A percentile compares a stretch with the other conserved stretches of the same genome.
phyloP scores from a whole-genome alignment of 1,284 basidiomycete genomes.

The Amylostereum areolatum region DNA sequence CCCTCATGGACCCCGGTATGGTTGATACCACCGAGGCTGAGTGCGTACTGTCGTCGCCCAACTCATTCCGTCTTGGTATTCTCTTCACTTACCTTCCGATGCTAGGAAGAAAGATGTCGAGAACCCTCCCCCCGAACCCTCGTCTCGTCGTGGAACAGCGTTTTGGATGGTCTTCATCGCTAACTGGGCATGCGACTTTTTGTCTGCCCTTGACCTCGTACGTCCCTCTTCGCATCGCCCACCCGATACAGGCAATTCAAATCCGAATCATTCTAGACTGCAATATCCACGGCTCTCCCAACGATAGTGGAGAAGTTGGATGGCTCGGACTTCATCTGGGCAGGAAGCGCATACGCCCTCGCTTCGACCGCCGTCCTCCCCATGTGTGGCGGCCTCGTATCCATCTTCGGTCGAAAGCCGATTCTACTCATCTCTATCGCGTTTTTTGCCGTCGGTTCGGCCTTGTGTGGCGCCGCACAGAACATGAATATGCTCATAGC shows the following conservation, averaged over 20 bases:
- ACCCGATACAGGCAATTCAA: background rate
- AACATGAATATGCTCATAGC: conserved; percentile 31
- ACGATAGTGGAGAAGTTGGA: conserved; percentile 26
- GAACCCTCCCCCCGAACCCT: no score
- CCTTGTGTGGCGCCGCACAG: conserved; percentile 29
- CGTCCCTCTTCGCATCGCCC: background rate
- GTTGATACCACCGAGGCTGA: no score
- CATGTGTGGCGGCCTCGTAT: conserved; percentile 21
- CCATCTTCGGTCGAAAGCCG: conserved; percentile 25
- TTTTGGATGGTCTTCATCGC: conserved; percentile 14
- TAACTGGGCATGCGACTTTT: conserved; percentile 6
- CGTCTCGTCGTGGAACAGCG: background rate
- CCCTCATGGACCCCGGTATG: no score
- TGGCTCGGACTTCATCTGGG: conserved; percentile 27
- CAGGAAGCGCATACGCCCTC: conserved; percentile 23
- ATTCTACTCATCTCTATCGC: conserved; percentile 26
- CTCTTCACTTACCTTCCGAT: no score
- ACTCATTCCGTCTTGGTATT: no score
- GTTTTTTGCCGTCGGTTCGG: conserved; percentile 32
- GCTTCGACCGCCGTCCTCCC: conserved; percentile 25
- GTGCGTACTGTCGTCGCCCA: no score
- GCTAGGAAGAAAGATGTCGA: no score
- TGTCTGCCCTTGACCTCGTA: conserved; percentile 15
- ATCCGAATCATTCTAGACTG: conserved; percentile 18
- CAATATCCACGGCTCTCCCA: conserved; percentile 27